Evolutionary conservation across 2,329 filamentous ascomycete species (phyloP).

Genomic region (Coniochaeta prunicola): DNA sequence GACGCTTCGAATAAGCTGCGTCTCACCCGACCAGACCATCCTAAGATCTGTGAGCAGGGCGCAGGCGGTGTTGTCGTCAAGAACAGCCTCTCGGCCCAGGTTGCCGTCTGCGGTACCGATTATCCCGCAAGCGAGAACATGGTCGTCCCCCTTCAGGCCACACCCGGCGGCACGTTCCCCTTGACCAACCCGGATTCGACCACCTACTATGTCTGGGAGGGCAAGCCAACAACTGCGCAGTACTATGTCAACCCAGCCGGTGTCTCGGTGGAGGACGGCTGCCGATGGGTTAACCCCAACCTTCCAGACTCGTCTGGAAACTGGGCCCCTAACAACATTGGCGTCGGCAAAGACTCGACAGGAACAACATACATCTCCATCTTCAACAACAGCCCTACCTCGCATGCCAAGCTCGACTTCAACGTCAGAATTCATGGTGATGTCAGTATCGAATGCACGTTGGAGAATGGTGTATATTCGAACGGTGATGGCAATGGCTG

Average conservation of each 20-base stretch:
- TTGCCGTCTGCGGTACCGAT: conserved; percentile 86
- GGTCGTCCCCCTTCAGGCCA: conserved; percentile 66
- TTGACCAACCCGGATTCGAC: conserved; percentile 70
- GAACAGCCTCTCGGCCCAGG: conserved; percentile 63
- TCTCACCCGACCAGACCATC: conserved; percentile 61
- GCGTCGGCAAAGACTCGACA: conserved; percentile 60
- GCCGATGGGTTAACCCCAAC: conserved; percentile 58
- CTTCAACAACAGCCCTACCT: conserved; percentile 78
- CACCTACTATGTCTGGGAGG: conserved; percentile 73
- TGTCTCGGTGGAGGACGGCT: conserved; percentile 57
- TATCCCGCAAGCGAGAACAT: conserved; percentile 91
- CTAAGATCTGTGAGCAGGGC: conserved; percentile 69
- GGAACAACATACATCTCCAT: conserved; percentile 74
- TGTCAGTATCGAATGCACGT: conserved; percentile 51
- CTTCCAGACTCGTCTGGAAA: conserved; percentile 60
- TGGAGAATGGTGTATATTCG: conserved; percentile 55
- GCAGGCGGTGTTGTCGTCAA: conserved; percentile 62
- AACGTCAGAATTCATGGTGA: conserved; percentile 71
- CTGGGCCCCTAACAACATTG: conserved; percentile 81
- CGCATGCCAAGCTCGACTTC: conserved; percentile 62
- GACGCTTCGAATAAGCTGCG: conserved; percentile 64
- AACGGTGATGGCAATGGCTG: conserved; percentile 57
- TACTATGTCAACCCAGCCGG: conserved; percentile 94
- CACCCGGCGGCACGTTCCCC: conserved; percentile 48
- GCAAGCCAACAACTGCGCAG: conserved; percentile 74